A percentile compares a stretch with the other conserved stretches of the same genome.
Evolutionary conservation across 768 basidiomycete species (phyloP).

Genomic region (Serpula lacrymans): DNA sequence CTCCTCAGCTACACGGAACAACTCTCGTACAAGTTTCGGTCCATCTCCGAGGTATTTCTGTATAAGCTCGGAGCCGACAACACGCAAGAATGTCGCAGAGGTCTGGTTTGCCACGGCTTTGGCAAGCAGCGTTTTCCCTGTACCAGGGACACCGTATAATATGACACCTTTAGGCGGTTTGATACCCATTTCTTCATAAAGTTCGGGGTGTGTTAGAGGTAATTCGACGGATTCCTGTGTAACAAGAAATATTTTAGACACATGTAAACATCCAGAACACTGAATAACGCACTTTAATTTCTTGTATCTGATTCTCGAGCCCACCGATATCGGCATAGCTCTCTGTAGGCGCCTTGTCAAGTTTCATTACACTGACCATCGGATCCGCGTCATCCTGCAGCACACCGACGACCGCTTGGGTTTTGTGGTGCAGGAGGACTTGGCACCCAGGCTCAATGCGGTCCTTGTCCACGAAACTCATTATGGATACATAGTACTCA

Average conservation of each 20-base stretch:
- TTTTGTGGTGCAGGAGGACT: constrained; percentile 94
- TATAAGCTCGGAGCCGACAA: constrained; percentile 96
- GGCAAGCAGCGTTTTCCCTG: constrained; percentile 95
- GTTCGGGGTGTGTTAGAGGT: constrained; percentile 94
- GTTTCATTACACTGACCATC: constrained; percentile 96
- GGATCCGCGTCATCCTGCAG: constrained; percentile 94
- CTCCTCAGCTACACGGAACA: constrained; percentile 97
- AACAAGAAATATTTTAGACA: constrained; percentile 1
- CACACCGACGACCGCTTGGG: constrained; percentile 91
- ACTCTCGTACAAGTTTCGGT: constrained; percentile 94
- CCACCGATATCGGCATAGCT: constrained; percentile 99
- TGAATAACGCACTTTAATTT: constrained; percentile 78
- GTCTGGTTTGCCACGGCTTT: constrained; percentile 99
- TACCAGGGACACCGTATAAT: constrained; percentile 96
- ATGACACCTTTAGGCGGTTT: constrained; percentile 99
- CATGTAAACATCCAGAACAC: not conserved
- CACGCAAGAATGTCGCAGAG: constrained; percentile 94
- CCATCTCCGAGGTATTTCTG: constrained; percentile 99
- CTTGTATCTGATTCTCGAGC: constrained; percentile 94
- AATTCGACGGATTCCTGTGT: constrained; percentile 98
- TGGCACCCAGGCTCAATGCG: constrained; percentile 94
- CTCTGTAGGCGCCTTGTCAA: constrained; percentile 98
- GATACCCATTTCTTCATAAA: constrained; percentile 99
- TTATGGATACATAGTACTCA: constrained; percentile 95
- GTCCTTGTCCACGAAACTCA: constrained; percentile 99